Evolutionary conservation across 2,329 filamentous ascomycete species (phyloP).

Genomic region (Xylaria sp.): DNA sequence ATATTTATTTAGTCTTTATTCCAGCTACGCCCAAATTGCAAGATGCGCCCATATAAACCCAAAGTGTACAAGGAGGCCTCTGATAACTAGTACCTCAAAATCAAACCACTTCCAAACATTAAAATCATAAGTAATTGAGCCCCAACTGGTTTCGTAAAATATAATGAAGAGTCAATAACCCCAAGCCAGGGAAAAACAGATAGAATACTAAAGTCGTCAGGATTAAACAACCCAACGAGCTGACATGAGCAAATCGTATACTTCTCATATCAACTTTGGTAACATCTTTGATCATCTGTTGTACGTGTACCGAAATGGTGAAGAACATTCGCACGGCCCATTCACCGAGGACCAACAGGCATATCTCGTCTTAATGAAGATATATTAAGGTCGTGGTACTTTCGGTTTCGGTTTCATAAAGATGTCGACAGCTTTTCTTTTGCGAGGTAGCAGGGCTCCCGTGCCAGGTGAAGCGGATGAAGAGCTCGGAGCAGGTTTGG

Average conservation of each 20-base stretch:
- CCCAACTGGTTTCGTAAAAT: background rate
- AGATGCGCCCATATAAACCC: background rate
- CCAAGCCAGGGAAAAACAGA: background rate
- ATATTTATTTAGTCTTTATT: background rate
- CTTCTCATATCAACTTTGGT: background rate
- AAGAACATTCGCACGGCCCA: background rate
- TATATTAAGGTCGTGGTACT: slow-evolving; percentile 34
- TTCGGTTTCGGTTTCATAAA: slow-evolving; percentile 62
- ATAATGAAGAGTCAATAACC: background rate
- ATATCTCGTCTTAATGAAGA: background rate
- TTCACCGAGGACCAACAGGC: background rate
- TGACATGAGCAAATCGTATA: background rate
- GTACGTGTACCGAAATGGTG: background rate
- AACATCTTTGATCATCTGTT: background rate
- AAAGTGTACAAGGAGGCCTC: background rate
- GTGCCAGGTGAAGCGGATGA: slow-evolving; percentile 18
- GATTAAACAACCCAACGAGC: background rate
- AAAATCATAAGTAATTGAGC: background rate
- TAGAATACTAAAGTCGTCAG: background rate
- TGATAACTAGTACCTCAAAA: background rate
- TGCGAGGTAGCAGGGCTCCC: slow-evolving; percentile 45
- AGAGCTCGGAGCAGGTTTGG: slow-evolving; percentile 17
- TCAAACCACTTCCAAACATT: background rate
- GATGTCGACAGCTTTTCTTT: slow-evolving; percentile 59
- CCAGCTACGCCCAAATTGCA: background rate